Percentiles rank a stretch among this genome's conserved stretches.
Evolutionary conservation across 2,329 filamentous ascomycete species (phyloP).

Genomic region (Neurospora sp.): DNA sequence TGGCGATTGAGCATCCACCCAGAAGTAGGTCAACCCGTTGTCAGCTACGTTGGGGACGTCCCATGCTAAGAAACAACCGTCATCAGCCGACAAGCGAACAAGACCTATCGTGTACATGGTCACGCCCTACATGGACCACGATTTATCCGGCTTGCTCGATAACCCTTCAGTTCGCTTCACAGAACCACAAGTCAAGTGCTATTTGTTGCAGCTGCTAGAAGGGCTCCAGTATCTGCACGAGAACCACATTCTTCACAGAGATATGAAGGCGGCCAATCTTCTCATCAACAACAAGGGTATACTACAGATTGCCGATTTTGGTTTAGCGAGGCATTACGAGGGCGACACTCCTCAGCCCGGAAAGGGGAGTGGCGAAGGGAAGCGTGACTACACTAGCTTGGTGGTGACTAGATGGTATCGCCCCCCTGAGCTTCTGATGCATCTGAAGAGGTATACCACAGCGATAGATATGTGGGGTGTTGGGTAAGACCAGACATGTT

Average conservation of each 20-base stretch:
- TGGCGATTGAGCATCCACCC: constrained; percentile 76
- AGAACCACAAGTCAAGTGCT: constrained; percentile 92
- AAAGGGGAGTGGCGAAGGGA: constrained; percentile 71
- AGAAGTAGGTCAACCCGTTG: constrained; percentile 36
- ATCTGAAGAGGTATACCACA: constrained; percentile 85
- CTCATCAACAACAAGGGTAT: constrained; percentile 91
- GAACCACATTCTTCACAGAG: constrained; percentile 80
- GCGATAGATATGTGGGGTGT: constrained; percentile 98
- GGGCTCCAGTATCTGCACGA: constrained; percentile 86
- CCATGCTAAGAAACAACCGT: constrained; percentile 10
- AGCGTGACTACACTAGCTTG: constrained; percentile 86
- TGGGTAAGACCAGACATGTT: constrained; percentile 48
- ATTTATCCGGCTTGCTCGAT: constrained; percentile 91
- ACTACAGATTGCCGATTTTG: constrained; percentile 95
- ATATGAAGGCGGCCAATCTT: constrained; percentile 98
- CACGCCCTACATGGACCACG: constrained; percentile 97
- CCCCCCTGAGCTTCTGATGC: constrained; percentile 82
- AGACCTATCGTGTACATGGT: constrained; percentile 96
- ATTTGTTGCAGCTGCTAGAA: constrained; percentile 86
- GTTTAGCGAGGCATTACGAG: constrained; percentile 86
- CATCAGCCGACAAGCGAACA: constrained; percentile 62
- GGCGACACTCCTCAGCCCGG: constrained; percentile 69
- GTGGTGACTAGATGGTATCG: constrained; percentile 97
- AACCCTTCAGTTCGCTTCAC: constrained; percentile 85
- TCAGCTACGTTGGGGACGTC: constrained; percentile 1